Evolutionary conservation across 768 basidiomycete genomes (phyloP).

Genomic region (Kwoniella bestiolae): DNA sequence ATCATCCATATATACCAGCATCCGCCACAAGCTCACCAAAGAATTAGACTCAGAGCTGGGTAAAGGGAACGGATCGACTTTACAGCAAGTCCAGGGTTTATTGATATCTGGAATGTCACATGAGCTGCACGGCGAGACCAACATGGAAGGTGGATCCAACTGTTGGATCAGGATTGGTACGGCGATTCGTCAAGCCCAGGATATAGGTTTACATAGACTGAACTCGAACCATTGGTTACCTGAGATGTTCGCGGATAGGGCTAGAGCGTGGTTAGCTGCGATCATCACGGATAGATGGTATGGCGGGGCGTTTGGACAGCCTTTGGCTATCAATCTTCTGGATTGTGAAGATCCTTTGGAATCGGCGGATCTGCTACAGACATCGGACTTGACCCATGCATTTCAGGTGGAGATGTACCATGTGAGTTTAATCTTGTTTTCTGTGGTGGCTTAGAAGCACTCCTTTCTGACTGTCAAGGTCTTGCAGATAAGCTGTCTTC

Average conservation of each 20-base stretch:
- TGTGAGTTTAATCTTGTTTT: slow-evolving; percentile 1
- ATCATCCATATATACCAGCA: slow-evolving; percentile 10
- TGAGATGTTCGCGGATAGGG: slow-evolving; percentile 23
- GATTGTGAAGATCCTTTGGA: slow-evolving; percentile 23
- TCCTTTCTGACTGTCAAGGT: not conserved
- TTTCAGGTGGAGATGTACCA: slow-evolving; percentile 22
- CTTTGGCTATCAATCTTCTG: slow-evolving; percentile 10
- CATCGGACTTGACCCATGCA: slow-evolving; percentile 9
- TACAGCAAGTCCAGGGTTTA: slow-evolving; percentile 18
- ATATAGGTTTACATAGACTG: slow-evolving; percentile 24
- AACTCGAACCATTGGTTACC: slow-evolving; percentile 17
- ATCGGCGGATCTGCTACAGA: slow-evolving; percentile 10
- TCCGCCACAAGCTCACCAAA: slow-evolving; percentile 1
- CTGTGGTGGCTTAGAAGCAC: not conserved
- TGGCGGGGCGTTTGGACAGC: slow-evolving; percentile 20
- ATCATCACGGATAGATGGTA: slow-evolving; percentile 25
- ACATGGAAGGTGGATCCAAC: slow-evolving; percentile 27
- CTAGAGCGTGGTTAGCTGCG: slow-evolving; percentile 16
- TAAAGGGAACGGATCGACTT: slow-evolving; percentile 13
- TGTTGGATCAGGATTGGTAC: slow-evolving; percentile 20
- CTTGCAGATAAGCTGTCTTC: slow-evolving; percentile 18
- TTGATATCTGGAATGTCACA: slow-evolving; percentile 26
- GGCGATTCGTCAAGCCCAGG: slow-evolving; percentile 22
- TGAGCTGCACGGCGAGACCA: slow-evolving; percentile 23
- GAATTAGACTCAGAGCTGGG: slow-evolving; percentile 6